Evolutionary conservation across 2,329 filamentous ascomycete species (phyloP), one percentile per base, ranked within the genome.

Genomic region (Pyrenochaeta sp.): DNA sequence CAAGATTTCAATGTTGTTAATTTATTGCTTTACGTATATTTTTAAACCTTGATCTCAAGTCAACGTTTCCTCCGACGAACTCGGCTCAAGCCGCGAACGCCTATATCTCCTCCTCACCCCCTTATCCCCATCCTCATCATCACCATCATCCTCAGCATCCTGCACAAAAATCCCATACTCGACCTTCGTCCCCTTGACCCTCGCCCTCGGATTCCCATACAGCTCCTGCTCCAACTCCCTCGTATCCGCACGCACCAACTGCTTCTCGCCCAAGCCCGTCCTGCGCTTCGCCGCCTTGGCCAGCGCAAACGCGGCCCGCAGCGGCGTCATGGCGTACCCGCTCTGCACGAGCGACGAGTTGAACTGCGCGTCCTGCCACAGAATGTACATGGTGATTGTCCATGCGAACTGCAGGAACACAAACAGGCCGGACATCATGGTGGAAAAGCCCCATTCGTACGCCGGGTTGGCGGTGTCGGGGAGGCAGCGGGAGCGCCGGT

Each of bases 391-490:
- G 30, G 51, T 58, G 1, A 64, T 6, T 4, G 46, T 46, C 69
- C 69, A 73, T 7, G 48, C 44, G 2, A 62, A 41, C n/a, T 70
- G 61, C 1, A 63, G 19, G 29, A 72, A 56, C 14, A 70, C 42
- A 15, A 70, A 62, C 3, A 66, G 24, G 3, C 55, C 63, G 3
- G 65, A 55, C 6, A 72, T 50, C 50, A 70, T 58, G 22, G 67
- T 66, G 0, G 64, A 66, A 48, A 72, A 73, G 7, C 71, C 70
- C 70, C 69, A 73, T 42, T 65, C 31, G 28, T 73, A 72, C 0
- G 53, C 36, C 4, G 53, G 52, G 9, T 59, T 34, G 4, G 45
- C 44, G 0, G 60, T 64, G 40, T 69, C 59, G 13, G 67, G 65
- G 0, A 71, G 51, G 35, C 63, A 69, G 1, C 56, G 56, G 4